Base-by-base conservation (phyloP, 2,329 filamentous ascomycete genomes). In the Eutypella sp. region DNA sequence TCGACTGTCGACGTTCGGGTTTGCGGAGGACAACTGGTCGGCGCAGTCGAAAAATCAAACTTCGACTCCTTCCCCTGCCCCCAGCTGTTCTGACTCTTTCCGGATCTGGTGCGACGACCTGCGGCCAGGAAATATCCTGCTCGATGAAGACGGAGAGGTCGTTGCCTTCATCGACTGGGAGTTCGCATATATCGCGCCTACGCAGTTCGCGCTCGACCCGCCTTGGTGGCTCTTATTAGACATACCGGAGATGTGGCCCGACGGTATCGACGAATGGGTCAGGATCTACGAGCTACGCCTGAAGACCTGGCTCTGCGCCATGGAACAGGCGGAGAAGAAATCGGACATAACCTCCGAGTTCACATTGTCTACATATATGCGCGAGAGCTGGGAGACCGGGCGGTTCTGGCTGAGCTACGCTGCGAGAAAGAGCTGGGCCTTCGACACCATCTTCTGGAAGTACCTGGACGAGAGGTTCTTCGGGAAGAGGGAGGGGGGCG, bases 91-190 rank as follows among this genome's bases (percentile, higher is more conserved):
- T 10, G 16, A 4, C 10, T n/a, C 33, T 8, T 36, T n/a, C n/a
- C 5, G 19, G 9, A 9, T 23, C 8, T 23, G 16, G 19, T 3
- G 36, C 15, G 4, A 23, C 4, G 36, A 3, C 36, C 15, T 18
- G 6, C 36, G 8, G 8, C 3, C 36, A 4, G 19, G 36, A 3
- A 23, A 38, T 15, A 23, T 38, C 4, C 36, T 38, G 4, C 18
- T 20, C 4, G 10, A 23, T 22, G 36, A 7, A 6, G 7, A 18
- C 16, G 19, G 23, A 3, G 13, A 39, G 2, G 46, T 71, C 1
- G 52, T 61, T 8, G 64, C 56, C 3, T 58, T 67, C 0, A 64
- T 74, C 4, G 68, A 72, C 48, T 72, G 67, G 67, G 69, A 72
- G 53, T 67, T 66, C 44, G 50, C 63, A 0, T 68, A 69, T 46